Base-by-base conservation (phyloP, 2,329 filamentous ascomycete species). In the Neocucurbitaria cava region DNA sequence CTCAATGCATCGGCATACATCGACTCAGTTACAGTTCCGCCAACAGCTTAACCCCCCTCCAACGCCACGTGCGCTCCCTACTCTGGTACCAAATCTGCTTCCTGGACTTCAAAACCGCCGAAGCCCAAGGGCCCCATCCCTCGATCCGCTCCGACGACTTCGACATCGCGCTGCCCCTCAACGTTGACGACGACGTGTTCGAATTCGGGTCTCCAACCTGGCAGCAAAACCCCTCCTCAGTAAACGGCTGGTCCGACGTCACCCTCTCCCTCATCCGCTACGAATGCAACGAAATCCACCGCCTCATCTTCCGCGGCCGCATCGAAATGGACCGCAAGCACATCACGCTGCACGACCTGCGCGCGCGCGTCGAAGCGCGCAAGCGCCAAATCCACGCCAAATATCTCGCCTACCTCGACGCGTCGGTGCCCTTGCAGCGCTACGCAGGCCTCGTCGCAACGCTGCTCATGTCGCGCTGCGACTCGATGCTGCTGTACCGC, bases 81-180 rank as follows among this genome's bases (percentile, higher is more conserved):
- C 61, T 76, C 18, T 76, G 73, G 73, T 73, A 76, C 48, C 72
- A 76, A 31, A 75, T 76, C 6, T 75, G 72, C 43, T 75, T 76
- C 52, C 59, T 76, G 3, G 73, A 76, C 43, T 74, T 76, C 58
- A 75, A 74, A 43, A 74, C 73, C 4, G 73, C 72, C 21, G 73
- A 76, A 59, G 72, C 72, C 10, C 72, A 75, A 58, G 73, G 73
- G 1, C 72, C 72, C 4, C 73, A 75, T 39, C 73, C 73, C 2
- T 74, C 71, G 1, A 75, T 76, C 24, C 71, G 73, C 9, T 56
- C 68, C 0, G 73, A 76, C 46, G 73, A 76, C 42, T 75, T 75
- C 43, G 73, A 76, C 52, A 73, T 75, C 39, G 67, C 73, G 0
- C 55, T 75, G 0, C 73, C 73, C 1, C 57, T 76, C 2, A 76